Base-by-base conservation (phyloP, 768 basidiomycete species). In the Tricholoma saponaceum region DNA sequence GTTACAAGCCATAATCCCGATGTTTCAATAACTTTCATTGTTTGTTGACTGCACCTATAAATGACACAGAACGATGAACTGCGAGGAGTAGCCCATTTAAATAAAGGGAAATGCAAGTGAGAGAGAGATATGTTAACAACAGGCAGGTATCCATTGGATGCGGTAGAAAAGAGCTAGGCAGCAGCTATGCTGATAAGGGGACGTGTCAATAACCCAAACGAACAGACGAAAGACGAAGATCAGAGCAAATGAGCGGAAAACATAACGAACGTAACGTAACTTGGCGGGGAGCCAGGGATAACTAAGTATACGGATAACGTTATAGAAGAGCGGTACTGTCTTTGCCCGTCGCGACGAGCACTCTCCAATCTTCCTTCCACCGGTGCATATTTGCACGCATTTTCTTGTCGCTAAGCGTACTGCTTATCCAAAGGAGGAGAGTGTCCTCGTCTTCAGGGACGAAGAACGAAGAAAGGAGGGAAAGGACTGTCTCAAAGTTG, bases 381-480 rank as follows among this genome's bases (percentile, higher is more conserved):
- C 65, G 69, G 25, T 66, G 69, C 80, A 98, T 95, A 62, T 77
- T 84, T 16, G 75, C 67, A 52, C 89, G 78, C 46, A 96, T 72
- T 60, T 87, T 92, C 73, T 83, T 82, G 67, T 82, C 78, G 13
- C 74, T 75, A 7, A 83, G 73, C 56, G 75, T 74, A 60, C 71
- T 79, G 68, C 87, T 82, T 50, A 98, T 84, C 95, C 95, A 99
- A 1, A 76, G 71, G 63, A 99, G 73, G 25, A 97, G 77, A 4
- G 77, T 73, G 64, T 98, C 84, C 60, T 98, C 96, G 64, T 92
- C 85, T 70, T 96, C 91, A 0, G 93, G 91, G 6, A 98, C 86
- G 67, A 97, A 98, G 74, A 94, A 96, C 7, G 94, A 96, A 0
- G 95, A 96, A 8, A 99, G 75, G 13, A 95, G 76, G 13, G 92